Percentiles rank a stretch among this genome's conserved stretches.
phyloP scores from a whole-genome alignment of 2,329 filamentous ascomycete species.

The Coniochaeta hoffmannii region DNA sequence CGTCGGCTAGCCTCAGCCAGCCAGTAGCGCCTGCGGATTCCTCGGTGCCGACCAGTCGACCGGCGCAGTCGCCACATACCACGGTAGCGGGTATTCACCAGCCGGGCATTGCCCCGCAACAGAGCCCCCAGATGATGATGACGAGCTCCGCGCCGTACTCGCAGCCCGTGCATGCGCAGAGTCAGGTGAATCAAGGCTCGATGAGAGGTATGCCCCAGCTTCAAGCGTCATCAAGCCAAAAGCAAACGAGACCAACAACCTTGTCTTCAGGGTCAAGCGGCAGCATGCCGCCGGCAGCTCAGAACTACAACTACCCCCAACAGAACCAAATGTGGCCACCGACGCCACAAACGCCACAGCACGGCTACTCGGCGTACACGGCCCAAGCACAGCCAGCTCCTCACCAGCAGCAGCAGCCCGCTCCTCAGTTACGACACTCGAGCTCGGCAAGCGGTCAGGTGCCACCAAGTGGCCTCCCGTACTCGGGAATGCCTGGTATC shows the following conservation, averaged over 20 bases:
- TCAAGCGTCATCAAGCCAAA: slow-evolving; percentile 56
- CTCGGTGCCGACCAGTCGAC: slow-evolving; percentile 40
- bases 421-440: slow-evolving; percentile 53
- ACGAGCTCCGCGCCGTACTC: slow-evolving; percentile 55
- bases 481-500: slow-evolving; percentile 56
- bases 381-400: slow-evolving; percentile 41
- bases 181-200: slow-evolving; percentile 61
- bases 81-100: slow-evolving; percentile 47
- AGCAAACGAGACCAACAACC: slow-evolving; percentile 44
- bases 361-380: slow-evolving; percentile 42
- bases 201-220: slow-evolving; percentile 58
- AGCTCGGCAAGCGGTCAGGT: slow-evolving; percentile 43
- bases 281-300: slow-evolving; percentile 42
- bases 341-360: slow-evolving; percentile 54
- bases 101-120: slow-evolving; percentile 50
- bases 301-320: slow-evolving; percentile 55
- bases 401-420: slow-evolving; percentile 47
- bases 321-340: slow-evolving; percentile 61
- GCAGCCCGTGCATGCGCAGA: slow-evolving; percentile 63
- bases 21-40: slow-evolving; percentile 36
- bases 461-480: slow-evolving; percentile 49
- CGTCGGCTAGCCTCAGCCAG: slow-evolving; percentile 38
- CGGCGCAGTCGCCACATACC: slow-evolving; percentile 51
- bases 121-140: slow-evolving; percentile 62
- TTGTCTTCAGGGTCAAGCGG: slow-evolving; percentile 42